Evolutionary conservation across 805 yeast genomes (phyloP), one percentile per base, ranked within the genome.

Genomic region (Starmera pachycereana): DNA sequence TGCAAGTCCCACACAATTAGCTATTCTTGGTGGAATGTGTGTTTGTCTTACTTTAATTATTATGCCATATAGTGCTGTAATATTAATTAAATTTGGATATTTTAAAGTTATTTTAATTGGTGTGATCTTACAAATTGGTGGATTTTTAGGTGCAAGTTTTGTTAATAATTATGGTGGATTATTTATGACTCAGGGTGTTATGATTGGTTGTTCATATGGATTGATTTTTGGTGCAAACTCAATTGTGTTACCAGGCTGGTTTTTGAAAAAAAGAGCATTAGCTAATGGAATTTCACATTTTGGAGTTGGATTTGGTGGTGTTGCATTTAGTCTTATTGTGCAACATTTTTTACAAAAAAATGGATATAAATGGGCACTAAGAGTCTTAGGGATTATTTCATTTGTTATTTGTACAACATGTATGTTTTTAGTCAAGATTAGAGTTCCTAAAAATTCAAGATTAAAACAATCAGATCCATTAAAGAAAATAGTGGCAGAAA

Each of bases 241-340:
- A 8, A 55, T 71, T 14, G 58, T 73, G 4, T 46, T 76, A 18
- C 74, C 81, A 0, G 62, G 70, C 8, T 76, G 81, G 81, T 76
- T 76, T 51, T 53, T 69, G 35, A 64, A 65, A 30, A 60, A 58
- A 30, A 59, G 74, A 40, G 71, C 75, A 2, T 55, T 70, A 11
- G 74, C 78, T 3, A 62, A 67, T 50, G 78, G 79, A 5, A 52
- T 72, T 22, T 64, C 72, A 3, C 59, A 69, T 22, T 50, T 68
- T 18, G 81, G 80, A 9, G 65, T 76, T 4, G 80, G 79, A 32
- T 47, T 72, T 1, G 76, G 78, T 29, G 80, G 78, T 43, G 63
- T 71, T 8, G 50, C 61, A 0, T 66, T 62, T 40, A 58, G 73
- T 6, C 49, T 71, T 37, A 58, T 71, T 0, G 58, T 61, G 10